phyloP scores from a whole-genome alignment of 75 land plant genomes.

The Sequoia sempervirens region DNA sequence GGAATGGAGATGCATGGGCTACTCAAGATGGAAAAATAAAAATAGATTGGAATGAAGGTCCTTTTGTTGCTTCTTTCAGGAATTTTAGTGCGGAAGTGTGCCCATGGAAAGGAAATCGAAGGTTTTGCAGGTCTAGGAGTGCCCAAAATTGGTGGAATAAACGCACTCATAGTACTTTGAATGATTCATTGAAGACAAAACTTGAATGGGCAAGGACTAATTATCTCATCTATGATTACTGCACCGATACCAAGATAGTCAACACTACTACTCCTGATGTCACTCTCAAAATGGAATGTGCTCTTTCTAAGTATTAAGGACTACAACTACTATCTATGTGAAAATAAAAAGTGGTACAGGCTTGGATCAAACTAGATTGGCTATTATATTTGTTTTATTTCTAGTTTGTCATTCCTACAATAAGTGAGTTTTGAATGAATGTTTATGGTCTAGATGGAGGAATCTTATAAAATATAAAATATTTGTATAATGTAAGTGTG shows the following conservation, averaged over 20 bases:
- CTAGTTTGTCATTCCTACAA: no score
- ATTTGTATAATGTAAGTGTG: no score
- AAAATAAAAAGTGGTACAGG: no score
- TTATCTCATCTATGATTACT: slow-evolving; percentile 65
- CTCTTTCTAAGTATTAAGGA: slow-evolving; percentile 38
- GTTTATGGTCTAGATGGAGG: no score
- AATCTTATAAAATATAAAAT: no score
- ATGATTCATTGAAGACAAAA: slow-evolving; percentile 24
- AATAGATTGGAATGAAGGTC: slow-evolving; percentile 61
- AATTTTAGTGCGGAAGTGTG: slow-evolving; percentile 59
- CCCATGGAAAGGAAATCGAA: slow-evolving; percentile 24
- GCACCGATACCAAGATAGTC: slow-evolving; percentile 50
- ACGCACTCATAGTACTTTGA: slow-evolving; percentile 27
- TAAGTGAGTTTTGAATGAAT: no score
- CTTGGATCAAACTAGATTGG: no score
- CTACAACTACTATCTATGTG: background rate
- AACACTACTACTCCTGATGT: slow-evolving; percentile 27
- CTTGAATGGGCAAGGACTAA: slow-evolving; percentile 55
- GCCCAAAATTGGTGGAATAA: slow-evolving; percentile 61
- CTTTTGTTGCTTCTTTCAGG: slow-evolving; percentile 53
- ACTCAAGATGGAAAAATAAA: slow-evolving; percentile 64
- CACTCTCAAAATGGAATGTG: slow-evolving; percentile 25
- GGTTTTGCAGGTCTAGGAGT: slow-evolving; percentile 37
- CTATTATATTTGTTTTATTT: no score
- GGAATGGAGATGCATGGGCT: slow-evolving; percentile 73